Base-by-base conservation (phyloP, 306 rosid genomes). In the Quercus berberidifolia region DNA sequence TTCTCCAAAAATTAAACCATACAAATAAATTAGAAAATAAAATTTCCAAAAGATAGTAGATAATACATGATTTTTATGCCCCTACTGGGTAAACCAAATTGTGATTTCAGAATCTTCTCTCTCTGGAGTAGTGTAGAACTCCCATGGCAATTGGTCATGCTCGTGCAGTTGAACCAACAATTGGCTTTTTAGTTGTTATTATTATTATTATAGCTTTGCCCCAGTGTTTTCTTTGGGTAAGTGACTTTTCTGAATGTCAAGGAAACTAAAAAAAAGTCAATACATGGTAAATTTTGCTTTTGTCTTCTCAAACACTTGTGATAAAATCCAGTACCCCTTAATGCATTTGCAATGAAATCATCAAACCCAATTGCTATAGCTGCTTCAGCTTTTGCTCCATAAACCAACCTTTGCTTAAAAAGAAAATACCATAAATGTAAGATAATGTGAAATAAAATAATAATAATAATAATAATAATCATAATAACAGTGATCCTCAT, bases 251-350 rank as follows among this genome's bases (percentile, higher is more conserved):
- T 49, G 17, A 74, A 65, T 18, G 69, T 13, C 12, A n/a, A n/a
- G 73, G 65, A 26, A 28, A 43, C 74, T 4, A 25, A 15, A 68
- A 69, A 15, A 17, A 54, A 1, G 46, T 86, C 79, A 89, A 69
- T 86, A 82, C 77, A 89, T 68, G 74, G 74, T 31, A 67, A 92
- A 92, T 58, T 91, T 90, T 49, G 81, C 85, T 88, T 85, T 90
- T 33, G 97, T 91, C 84, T 86, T 90, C 89, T 91, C 97, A 75
- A 94, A 94, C 33, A 94, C 97, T 84, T 92, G 92, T 79, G 92
- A 75, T 86, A 90, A 78, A 54, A 79, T 46, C 90, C 91, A 6
- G 97, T 88, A n/a, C 94, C 97, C 83, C 92, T 87, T 67, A 89
- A 76, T 49, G 94, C 98, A 75, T 94, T 92, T 2, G 96, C 96